Evolutionary conservation across 306 rosid genomes (phyloP), one percentile per base, ranked within the genome.

Genomic region (Malus sieversii): DNA sequence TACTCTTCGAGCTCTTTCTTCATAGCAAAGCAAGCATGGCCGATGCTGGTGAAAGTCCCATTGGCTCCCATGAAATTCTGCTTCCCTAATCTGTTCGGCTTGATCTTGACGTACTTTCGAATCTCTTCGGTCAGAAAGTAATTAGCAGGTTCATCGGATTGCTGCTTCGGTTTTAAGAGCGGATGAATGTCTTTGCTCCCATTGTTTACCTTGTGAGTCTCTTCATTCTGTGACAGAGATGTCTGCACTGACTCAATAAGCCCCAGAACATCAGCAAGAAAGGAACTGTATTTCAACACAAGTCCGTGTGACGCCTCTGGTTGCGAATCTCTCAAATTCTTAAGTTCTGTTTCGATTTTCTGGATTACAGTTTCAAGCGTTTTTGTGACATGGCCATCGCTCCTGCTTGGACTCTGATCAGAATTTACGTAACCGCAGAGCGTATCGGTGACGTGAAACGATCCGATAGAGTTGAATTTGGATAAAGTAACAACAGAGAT

Each of bases 11-110:
- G 88, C 35, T 88, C 91, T 66, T 74, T 82, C 84, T 80, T 88
- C 87, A 86, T 82, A 20, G 87, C 79, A 72, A 91, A 91, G 78
- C 97, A 89, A 33, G 87, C 90, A 33, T 89, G 97, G 32, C 93
- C 93, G 16, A 89, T 89, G 86, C 97, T 89, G 22, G 96, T 85
- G 84, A 87, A 89, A 71, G 91, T 88, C 35, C 91, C 95, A 80
- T 92, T 92, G 13, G 91, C 91, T 42, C 96, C 97, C 96, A 92
- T 89, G 70, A 92, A 92, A 42, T 92, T 92, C 71, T 88, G 96
- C 76, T 92, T 92, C 8, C 84, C 81, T 60, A 92, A 73, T 78
- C 90, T 83, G 57, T 92, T 92, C 12, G 96, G 91, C 71, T 85
- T 92, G 87, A 84, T 82, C 80, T 61, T 86, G 46, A 88, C 83